phyloP scores from a whole-genome alignment of 768 basidiomycete species.

The Antrodiella citrinella region DNA sequence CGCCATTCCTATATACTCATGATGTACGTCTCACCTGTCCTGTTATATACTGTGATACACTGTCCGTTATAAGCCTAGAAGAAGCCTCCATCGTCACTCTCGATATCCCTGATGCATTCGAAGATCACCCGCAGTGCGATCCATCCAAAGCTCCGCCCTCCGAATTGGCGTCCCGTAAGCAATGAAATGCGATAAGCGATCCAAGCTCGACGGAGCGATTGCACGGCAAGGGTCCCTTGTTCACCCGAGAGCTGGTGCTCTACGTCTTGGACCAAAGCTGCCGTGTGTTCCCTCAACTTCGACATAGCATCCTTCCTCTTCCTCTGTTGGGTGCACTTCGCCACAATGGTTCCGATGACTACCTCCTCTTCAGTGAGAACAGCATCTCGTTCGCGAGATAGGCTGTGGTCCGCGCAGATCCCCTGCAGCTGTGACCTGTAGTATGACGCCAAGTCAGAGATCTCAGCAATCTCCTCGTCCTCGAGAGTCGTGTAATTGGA shows the following conservation, averaged over 20 bases:
- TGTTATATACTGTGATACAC: slow-evolving; percentile 42
- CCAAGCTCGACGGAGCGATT: slow-evolving; percentile 43
- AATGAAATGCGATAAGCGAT: slow-evolving; percentile 43
- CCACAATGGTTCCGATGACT: slow-evolving; percentile 58
- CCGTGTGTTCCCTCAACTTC: slow-evolving; percentile 46
- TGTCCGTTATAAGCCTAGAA: slow-evolving; percentile 45
- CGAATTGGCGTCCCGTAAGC: slow-evolving; percentile 33
- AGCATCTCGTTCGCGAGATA: slow-evolving; percentile 5
- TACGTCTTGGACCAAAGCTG: slow-evolving; percentile 40
- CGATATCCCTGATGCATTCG: slow-evolving; percentile 38
- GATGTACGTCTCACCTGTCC: too few relatives aligned
- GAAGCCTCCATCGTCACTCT: slow-evolving; percentile 22
- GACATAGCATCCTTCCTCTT: slow-evolving; percentile 45
- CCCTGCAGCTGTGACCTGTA: slow-evolving; percentile 8
- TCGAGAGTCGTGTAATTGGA: slow-evolving; percentile 2
- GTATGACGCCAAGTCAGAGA: slow-evolving; percentile 5
- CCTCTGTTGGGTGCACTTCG: slow-evolving; percentile 51
- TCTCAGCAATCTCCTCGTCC: slow-evolving; percentile 2
- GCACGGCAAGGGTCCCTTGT: slow-evolving; percentile 30
- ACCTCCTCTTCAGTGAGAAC: slow-evolving; percentile 41
- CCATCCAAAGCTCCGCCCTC: slow-evolving; percentile 57
- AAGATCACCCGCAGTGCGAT: slow-evolving; percentile 51
- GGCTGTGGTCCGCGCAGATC: slow-evolving; percentile 8
- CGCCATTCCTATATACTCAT: too few relatives aligned
- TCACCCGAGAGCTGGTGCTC: slow-evolving; percentile 44